Conservation (phyloP, 768 basidiomycete genomes). For the Boletus vermiculosoides region DNA sequence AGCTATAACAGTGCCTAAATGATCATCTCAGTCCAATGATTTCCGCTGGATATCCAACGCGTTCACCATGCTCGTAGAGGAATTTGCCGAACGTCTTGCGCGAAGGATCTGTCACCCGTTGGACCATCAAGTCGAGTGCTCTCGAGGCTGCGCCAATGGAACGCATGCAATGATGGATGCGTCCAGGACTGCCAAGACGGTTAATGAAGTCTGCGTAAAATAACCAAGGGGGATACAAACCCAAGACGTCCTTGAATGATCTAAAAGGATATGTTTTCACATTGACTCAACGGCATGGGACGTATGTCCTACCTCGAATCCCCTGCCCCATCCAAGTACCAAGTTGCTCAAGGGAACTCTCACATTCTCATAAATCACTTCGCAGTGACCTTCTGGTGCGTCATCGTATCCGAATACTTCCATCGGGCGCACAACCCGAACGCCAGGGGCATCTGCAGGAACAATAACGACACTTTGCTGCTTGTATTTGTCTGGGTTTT, state of each 20-base stretch:
- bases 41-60: neutral
- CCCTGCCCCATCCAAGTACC: conserved; percentile 89
- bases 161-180: conserved; percentile 98
- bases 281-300: neutral
- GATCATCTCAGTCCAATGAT: neutral
- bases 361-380: conserved; percentile 93
- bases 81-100: conserved; percentile 94
- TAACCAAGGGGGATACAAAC: conserved; percentile 38
- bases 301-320: conserved; percentile 70
- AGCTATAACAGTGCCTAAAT: conserved; percentile 76
- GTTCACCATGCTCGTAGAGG: conserved; percentile 83
- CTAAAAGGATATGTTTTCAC: conserved; percentile 30
- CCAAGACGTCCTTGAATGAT: conserved; percentile 96
- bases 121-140: conserved; percentile 84
- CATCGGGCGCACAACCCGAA: conserved; percentile 91
- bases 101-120: conserved; percentile 86
- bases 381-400: conserved; percentile 95
- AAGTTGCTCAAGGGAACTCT: conserved; percentile 81
- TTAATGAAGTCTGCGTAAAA: neutral
- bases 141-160: conserved; percentile 86
- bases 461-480: conserved; percentile 96
- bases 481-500: conserved; percentile 68
- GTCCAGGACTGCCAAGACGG: conserved; percentile 65
- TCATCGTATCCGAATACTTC: conserved; percentile 92
- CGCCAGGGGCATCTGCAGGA: conserved; percentile 83